Conservation (phyloP, 2,329 filamentous ascomycete species). For the Penicillium freii region DNA sequence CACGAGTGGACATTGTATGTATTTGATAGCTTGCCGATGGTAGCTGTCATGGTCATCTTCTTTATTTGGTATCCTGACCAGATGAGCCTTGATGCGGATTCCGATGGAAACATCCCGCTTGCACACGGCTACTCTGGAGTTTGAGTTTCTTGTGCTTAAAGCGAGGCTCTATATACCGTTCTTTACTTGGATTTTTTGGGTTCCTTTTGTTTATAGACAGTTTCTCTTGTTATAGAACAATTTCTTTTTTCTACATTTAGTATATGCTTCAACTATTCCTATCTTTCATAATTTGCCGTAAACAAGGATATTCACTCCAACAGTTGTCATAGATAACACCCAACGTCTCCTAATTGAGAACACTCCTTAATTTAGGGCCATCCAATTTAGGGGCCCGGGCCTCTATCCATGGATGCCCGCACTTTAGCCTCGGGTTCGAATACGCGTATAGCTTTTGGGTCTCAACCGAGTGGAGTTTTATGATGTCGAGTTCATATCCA, state of each 20-base stretch:
- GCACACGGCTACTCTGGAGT: not conserved
- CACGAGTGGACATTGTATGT: conserved; percentile 48
- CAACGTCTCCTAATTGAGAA: not conserved
- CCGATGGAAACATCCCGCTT: not conserved
- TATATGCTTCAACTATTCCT: not conserved
- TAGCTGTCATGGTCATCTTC: conserved; percentile 17
- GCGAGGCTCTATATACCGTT: not conserved
- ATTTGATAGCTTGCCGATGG: conserved; percentile 47
- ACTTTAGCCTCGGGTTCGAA: no score
- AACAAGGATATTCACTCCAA: not conserved
- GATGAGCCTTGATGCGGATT: not conserved
- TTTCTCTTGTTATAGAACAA: not conserved
- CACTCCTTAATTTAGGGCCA: not conserved
- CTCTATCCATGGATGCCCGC: no score
- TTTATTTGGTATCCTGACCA: conserved; percentile 16
- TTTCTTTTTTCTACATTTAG: not conserved
- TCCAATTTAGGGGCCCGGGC: no score
- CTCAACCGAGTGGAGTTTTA: no score
- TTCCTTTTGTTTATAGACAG: not conserved
- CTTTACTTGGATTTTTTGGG: not conserved
- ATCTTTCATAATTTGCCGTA: not conserved
- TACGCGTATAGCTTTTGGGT: not conserved
- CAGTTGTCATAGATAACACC: not conserved
- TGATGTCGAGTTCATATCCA: not conserved
- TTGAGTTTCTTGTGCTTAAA: not conserved